Evolutionary conservation across 768 basidiomycete genomes (phyloP), one percentile per base, ranked within the genome.

Genomic region (Boletus vermiculosoides): DNA sequence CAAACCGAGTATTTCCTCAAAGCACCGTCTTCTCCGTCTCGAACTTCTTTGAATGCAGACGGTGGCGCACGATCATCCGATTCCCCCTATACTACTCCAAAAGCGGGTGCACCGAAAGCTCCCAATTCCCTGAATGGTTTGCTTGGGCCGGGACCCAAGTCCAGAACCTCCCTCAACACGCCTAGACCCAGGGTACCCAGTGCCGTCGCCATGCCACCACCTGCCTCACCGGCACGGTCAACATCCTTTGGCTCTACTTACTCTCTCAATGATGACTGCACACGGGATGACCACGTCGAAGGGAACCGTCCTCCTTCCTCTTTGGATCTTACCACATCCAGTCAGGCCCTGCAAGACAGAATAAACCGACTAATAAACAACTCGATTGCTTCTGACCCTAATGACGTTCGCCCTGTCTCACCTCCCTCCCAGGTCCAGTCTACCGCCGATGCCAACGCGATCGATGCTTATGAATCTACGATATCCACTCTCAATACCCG

Each of bases 191-290:
- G 89, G 50, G 67, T 90, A 57, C 87, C 89, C 31, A 89, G 88
- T 63, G 77, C 80, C n/a, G 71, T 88, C 28, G 84, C 88, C 8
- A 91, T 92, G 90, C 90, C 89, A 3, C 90, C 90, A 3, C 90
- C 90, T 18, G 76, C 85, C 1, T 88, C 88, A 13, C 89, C 89
- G 8, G 71, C 68, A 18, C 66, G 65, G 52, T 66, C 69, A 6
- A 56, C 65, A n/a, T 63, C 70, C 1, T 66, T 77, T 45, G 66
- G 71, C 18, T 67, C 75, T 18, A 74, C 77, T 3, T 69, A 74
- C 23, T 79, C 77, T 20, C 61, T 76, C 40, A 74, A 72, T 50
- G 77, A 77, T 37, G 64, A 70, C 18, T 40, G 46, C 42, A 39
- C 48, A 2, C 61, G 54, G 15, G 60, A 60, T 30, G 67, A 66